Conservation (phyloP, 2,329 filamentous ascomycete genomes). For the Colletotrichum orbiculare region DNA sequence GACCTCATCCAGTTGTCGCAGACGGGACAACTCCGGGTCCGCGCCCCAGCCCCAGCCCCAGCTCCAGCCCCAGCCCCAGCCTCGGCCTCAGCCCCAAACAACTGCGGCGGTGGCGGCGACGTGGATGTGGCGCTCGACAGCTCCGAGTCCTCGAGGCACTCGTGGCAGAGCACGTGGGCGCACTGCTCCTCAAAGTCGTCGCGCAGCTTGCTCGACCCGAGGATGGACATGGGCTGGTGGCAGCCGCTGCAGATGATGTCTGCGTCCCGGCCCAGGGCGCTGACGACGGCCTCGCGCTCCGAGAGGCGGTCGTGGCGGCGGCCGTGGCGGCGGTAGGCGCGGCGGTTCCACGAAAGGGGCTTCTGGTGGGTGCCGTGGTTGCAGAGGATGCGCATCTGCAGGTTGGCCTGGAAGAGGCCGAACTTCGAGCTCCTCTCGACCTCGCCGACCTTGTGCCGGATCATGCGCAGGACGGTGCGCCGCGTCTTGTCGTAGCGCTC, state of each 20-base stretch:
- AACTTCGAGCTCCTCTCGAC: conserved; percentile 50
- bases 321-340: conserved; percentile 25
- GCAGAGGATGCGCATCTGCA: conserved; percentile 60
- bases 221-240: conserved; percentile 47
- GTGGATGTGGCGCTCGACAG: not conserved
- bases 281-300: conserved; percentile 44
- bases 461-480: conserved; percentile 50
- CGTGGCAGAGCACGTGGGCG: conserved; percentile 45
- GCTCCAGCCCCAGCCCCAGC: not conserved
- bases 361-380: conserved; percentile 63
- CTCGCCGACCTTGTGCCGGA: conserved; percentile 50
- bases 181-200: conserved; percentile 42
- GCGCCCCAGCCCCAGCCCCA: not conserved
- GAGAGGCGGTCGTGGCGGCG: conserved; percentile 45
- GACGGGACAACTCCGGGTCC: conserved; percentile 39
- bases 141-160: conserved; percentile 42
- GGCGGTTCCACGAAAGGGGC: conserved; percentile 53
- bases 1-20: conserved; percentile 37
- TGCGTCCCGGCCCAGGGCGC: conserved; percentile 38
- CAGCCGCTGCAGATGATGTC: conserved; percentile 45
- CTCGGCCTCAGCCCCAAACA: too few species aligned
- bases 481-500: conserved; percentile 51
- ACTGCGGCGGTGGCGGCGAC: too few species aligned
- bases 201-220: conserved; percentile 38
- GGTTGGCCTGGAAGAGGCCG: conserved; percentile 56